Percentiles rank a stretch among this genome's conserved stretches.
Conservation (phyloP, 179 eudicot genomes). For the Spinacia oleracea region DNA sequence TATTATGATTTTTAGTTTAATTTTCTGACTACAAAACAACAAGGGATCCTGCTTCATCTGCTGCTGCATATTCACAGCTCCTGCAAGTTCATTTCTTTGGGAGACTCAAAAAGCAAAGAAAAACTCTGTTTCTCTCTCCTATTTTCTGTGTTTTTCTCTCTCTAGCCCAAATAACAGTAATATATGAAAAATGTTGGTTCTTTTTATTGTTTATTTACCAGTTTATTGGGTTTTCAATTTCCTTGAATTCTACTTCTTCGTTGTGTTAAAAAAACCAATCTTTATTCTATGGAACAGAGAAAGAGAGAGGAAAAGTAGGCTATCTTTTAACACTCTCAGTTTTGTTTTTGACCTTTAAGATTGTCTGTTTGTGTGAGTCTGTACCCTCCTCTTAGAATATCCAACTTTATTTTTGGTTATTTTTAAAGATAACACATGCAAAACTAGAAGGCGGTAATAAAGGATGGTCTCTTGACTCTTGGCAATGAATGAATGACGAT, state of each 20-base stretch:
- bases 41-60: constrained; percentile 52
- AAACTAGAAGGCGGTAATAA: background rate
- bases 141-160: background rate
- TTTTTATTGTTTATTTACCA: constrained; percentile 5
- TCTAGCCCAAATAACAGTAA: constrained; percentile 5
- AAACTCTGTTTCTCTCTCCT: constrained; percentile 19
- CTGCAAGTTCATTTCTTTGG: constrained; percentile 67
- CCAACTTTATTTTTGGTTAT: constrained; percentile 17
- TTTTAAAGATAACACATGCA: background rate
- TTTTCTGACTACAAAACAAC: constrained; percentile 61
- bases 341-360: constrained; percentile 36
- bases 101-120: constrained; percentile 60
- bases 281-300: constrained; percentile 37
- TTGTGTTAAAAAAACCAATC: too few relatives aligned
- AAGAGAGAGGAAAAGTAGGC: constrained; percentile 46
- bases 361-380: constrained; percentile 58
- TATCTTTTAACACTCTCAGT: constrained; percentile 60
- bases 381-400: constrained; percentile 49
- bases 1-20: too few relatives aligned
- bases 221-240: background rate
- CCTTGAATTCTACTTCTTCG: background rate
- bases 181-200: constrained; percentile 8
- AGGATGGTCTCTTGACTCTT: too few relatives aligned
- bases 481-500: too few relatives aligned
- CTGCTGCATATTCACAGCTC: constrained; percentile 39